A percentile compares a stretch with the other conserved stretches of the same genome.
Evolutionary conservation across 192 early-diverging fungal species (phyloP).

Genomic region (Mortierella hygrophila): DNA sequence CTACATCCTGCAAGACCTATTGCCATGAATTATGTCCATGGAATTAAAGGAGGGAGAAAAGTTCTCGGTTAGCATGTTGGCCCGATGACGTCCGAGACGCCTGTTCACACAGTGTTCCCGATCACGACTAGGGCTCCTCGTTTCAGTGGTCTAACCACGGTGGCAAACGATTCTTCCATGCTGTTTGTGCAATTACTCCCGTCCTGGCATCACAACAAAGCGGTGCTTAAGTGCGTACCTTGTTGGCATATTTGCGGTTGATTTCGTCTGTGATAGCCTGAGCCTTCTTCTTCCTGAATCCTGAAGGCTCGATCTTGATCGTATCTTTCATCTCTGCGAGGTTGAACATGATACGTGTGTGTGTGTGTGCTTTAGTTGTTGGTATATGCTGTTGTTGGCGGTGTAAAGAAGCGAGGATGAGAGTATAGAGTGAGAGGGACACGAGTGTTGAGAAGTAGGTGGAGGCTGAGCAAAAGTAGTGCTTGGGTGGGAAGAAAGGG

Average conservation of each 20-base stretch:
- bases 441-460: not conserved
- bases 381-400: not conserved
- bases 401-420: not conserved
- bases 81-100: not conserved
- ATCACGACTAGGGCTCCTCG: not conserved
- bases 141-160: not conserved
- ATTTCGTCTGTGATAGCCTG: conserved; percentile 89
- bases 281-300: conserved; percentile 80
- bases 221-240: conserved; percentile 57
- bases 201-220: not conserved
- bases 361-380: not conserved
- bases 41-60: not conserved
- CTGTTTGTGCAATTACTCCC: not conserved
- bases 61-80: not conserved
- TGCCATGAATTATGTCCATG: not conserved
- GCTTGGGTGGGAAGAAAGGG: not conserved
- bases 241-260: conserved; percentile 95
- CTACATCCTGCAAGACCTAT: conserved; percentile 88
- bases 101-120: not conserved
- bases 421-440: not conserved
- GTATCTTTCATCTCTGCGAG: conserved; percentile 87
- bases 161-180: not conserved
- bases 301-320: conserved; percentile 83
- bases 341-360: conserved; percentile 82
- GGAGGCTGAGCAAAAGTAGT: conserved; percentile 1